Conservation (phyloP, 768 basidiomycete genomes). For the Lentinula boryana region DNA sequence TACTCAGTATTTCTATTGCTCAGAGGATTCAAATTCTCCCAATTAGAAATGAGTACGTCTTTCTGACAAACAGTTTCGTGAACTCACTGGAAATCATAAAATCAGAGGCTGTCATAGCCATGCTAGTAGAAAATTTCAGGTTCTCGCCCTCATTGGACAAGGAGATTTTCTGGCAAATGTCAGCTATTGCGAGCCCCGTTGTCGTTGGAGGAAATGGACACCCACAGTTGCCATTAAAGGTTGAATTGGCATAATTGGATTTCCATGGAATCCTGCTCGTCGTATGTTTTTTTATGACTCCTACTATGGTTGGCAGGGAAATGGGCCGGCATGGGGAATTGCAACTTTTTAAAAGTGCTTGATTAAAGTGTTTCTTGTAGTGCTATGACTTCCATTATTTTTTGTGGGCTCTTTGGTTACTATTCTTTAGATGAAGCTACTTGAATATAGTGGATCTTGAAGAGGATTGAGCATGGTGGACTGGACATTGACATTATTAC, state of each 20-base stretch:
- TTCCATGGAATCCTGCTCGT: background rate
- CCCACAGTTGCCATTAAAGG: constrained; percentile 1
- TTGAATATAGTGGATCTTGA: no score
- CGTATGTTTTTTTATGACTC: background rate
- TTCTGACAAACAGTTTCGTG: background rate
- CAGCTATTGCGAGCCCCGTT: background rate
- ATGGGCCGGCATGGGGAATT: no score
- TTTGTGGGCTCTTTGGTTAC: no score
- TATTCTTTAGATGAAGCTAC: no score
- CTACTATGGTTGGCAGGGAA: no score
- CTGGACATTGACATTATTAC: no score
- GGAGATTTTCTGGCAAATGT: constrained; percentile 2
- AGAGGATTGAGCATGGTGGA: no score
- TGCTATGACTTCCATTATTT: no score
- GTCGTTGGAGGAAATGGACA: background rate
- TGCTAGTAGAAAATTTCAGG: constrained; percentile 1
- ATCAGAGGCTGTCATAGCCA: constrained; percentile 3
- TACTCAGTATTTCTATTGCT: background rate
- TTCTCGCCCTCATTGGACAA: background rate
- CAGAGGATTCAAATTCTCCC: constrained; percentile 6
- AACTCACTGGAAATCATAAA: background rate
- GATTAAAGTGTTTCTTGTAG: no score
- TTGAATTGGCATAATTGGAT: background rate
- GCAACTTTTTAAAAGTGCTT: no score
- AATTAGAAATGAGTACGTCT: constrained; percentile 6